Evolutionary conservation across 2,329 filamentous ascomycete genomes (phyloP), one percentile per base, ranked within the genome.

Genomic region (Hymenoscyphus salicellus): DNA sequence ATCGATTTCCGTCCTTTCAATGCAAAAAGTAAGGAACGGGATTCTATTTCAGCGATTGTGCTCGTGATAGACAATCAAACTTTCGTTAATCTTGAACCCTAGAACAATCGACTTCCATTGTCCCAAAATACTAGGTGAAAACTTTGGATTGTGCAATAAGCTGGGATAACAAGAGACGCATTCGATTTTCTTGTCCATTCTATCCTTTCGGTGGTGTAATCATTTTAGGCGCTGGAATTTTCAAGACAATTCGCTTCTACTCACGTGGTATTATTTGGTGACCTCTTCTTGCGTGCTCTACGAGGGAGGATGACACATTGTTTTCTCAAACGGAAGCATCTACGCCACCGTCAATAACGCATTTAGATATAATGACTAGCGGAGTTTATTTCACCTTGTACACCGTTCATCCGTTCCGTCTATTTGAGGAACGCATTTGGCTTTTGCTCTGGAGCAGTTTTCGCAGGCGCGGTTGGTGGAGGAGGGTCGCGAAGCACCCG

Each of bases 261-360:
- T 66, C 46, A 72, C 70, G 60, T 67, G 52, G 55, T 33, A 17
- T 60, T 60, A 58, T 67, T 70, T 32, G 68, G 66, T 49, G 69
- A 68, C 36, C 69, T 68, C 56, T 61, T 68, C 57, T 70, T 69
- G 61, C 67, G 62, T n/a, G 61, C 56, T 16, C 38, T 64, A 23
- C 68, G 58, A 32, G 69, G 69, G 7, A 61, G 46, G 10, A 65
- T 46, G 11, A 57, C 38, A 62, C 70, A 72, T 41, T 70, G 67
- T 43, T 70, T 70, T 14, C 66, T 67, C 55, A 72, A 55, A 52
- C 70, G 67, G 36, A 62, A 68, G 55, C 69, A 70, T 58, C 69
- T 71, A 55, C 16, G n/a, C 16, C 7, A 38, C 11, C 23, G 43
- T 63, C 46, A 64, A 36, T 7, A 30, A 20, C 17, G 55, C 16